Evolutionary conservation across 768 basidiomycete species (phyloP).

Genomic region (Arthromyces matolae): DNA sequence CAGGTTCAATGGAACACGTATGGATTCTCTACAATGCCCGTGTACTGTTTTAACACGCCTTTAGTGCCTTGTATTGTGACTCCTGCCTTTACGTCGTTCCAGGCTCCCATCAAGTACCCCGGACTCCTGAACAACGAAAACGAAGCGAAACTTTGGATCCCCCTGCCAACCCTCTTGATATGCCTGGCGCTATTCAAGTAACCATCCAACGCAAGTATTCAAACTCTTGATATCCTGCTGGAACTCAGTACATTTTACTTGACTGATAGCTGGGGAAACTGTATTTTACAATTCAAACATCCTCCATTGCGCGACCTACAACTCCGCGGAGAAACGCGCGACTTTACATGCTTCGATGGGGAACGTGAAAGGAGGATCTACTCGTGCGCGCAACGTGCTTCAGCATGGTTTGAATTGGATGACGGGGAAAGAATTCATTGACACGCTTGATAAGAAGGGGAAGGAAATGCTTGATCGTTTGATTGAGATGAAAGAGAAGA

Average conservation of each 20-base stretch:
- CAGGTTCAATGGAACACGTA: conserved; percentile 85
- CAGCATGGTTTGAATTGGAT: conserved; percentile 77
- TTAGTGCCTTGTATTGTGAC: conserved; percentile 66
- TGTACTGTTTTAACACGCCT: not conserved
- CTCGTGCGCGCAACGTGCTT: conserved; percentile 66
- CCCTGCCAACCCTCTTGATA: conserved; percentile 55
- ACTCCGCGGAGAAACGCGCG: conserved; percentile 42
- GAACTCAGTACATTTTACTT: no score
- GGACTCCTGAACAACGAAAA: conserved; percentile 55
- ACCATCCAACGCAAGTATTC: conserved; percentile 46
- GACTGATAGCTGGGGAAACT: conserved; percentile 63
- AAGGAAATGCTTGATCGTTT: conserved; percentile 58
- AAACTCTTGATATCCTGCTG: no score
- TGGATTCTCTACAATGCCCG: conserved; percentile 16
- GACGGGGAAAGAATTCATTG: conserved; percentile 46
- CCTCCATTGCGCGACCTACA: conserved; percentile 69
- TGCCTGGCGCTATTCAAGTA: conserved; percentile 65
- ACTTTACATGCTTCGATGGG: conserved; percentile 74
- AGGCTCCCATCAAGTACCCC: conserved; percentile 53
- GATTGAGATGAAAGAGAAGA: conserved; percentile 43
- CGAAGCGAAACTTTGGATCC: conserved; percentile 49
- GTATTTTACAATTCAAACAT: conserved; percentile 83
- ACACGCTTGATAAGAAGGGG: conserved; percentile 42
- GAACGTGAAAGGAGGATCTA: conserved; percentile 54
- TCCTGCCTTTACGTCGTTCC: conserved; percentile 71